Evolutionary conservation across 768 basidiomycete genomes (phyloP), one percentile per base, ranked within the genome.

Genomic region (Lyophyllum decastes): DNA sequence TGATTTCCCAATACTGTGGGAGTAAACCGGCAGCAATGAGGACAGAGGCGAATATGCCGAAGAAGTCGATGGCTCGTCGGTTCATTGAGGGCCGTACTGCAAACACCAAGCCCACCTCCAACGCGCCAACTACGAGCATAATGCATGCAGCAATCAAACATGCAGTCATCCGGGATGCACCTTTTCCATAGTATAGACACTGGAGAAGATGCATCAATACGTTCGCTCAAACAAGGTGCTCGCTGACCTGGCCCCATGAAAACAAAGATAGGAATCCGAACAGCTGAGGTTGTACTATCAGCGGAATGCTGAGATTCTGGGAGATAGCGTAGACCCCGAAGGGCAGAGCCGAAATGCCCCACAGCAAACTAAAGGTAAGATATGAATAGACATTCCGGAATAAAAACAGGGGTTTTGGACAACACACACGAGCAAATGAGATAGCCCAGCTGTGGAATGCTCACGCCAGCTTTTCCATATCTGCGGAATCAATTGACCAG

Each of bases 1-100:
- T 88, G 45, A 94, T 92, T 66, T 92, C 89, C 68, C 79, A 84
- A 64, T 88, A 93, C 68, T 94, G 91, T 0, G 92, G 76, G 33
- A 77, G 64, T 19, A 81, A 64, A 1, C 70, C 82, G 12, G 79
- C 65, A 12, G 83, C 76, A 38, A 92, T 78, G 17, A 90, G 64
- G 8, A 86, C 73, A 0, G 86, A 80, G 26, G 81, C 74, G 33
- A 88, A 64, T 49, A 90, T 78, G 1, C 91, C 90, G 55, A 90
- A 84, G 64, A 86, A 78, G 14, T 75, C 72, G n/a, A 82, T 70
- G 5, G 72, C 74, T 3, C 64, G 64, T 35, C 63, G 54, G 30
- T 74, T 70, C 41, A 76, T 69, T 3, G 76, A 68, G 5, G 73
- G 87, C 74, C 73, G 80, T 33, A 88, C 66, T 16, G 83, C 84